A percentile compares a stretch with the other conserved stretches of the same genome.
These are phyloP conservation scores for Tetrapyrgos nigripes DNA, from an alignment of 1,284 basidiomycete species.

Conservation along the genomic window DNA sequence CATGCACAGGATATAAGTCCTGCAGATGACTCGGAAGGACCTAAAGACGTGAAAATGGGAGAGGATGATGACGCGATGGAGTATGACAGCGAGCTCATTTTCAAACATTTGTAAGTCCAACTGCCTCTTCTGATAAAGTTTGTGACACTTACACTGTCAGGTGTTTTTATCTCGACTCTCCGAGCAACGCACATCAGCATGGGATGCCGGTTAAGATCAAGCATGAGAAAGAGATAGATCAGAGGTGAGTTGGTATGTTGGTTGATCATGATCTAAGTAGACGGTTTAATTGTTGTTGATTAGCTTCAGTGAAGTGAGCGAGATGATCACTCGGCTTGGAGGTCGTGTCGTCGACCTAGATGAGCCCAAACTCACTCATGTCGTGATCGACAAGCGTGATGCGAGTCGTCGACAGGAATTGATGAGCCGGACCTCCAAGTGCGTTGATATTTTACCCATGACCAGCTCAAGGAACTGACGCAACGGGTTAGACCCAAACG, in stretches of 20 bases:
- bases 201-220: slow-evolving; percentile 65
- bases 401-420: slow-evolving; percentile 72
- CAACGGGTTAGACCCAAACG: slow-evolving; percentile 66
- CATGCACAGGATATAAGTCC: not conserved
- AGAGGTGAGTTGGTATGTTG: slow-evolving; percentile 49
- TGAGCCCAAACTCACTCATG: slow-evolving; percentile 83
- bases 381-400: slow-evolving; percentile 83
- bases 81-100: slow-evolving; percentile 80
- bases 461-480: slow-evolving; percentile 6
- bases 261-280: slow-evolving; percentile 4
- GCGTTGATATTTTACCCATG: slow-evolving; percentile 22
- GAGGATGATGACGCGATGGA: slow-evolving; percentile 68
- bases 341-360: slow-evolving; percentile 72
- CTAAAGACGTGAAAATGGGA: slow-evolving; percentile 64
- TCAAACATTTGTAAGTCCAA: slow-evolving; percentile 75
- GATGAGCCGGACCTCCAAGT: slow-evolving; percentile 76
- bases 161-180: slow-evolving; percentile 88
- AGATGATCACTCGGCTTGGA: slow-evolving; percentile 68
- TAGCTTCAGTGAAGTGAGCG: slow-evolving; percentile 64
- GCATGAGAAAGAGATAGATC: slow-evolving; percentile 53
- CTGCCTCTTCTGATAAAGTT: not conserved
- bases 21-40: slow-evolving; percentile 13
- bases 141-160: slow-evolving; percentile 42
- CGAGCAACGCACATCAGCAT: slow-evolving; percentile 71
- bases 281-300: not conserved